A percentile compares a stretch with the other conserved stretches of the same genome.
These are phyloP conservation scores for Aegilops longissima DNA, from an alignment of 176 grass and related monocot genomes.

Conservation along the genomic window DNA sequence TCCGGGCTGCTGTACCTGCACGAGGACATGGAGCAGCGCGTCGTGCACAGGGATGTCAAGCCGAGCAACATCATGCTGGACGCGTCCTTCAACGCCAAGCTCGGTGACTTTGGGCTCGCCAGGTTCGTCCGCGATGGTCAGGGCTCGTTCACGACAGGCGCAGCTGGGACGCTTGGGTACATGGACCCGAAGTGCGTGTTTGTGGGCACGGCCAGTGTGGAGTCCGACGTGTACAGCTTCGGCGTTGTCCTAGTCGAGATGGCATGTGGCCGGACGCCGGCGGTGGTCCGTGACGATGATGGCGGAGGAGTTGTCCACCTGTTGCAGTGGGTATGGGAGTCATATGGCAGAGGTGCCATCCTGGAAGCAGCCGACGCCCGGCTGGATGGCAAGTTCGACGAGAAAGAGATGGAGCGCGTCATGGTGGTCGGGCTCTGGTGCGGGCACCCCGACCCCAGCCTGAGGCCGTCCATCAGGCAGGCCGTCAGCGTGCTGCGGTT, in stretches of 20 bases:
- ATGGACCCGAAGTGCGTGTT: background rate
- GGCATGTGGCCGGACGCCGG: background rate
- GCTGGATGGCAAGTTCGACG: background rate
- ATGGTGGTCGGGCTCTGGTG: slow-evolving; percentile 1
- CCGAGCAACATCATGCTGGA: slow-evolving; percentile 25
- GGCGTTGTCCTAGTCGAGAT: background rate
- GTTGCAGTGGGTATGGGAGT: background rate
- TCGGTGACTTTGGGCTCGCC: slow-evolving; percentile 14
- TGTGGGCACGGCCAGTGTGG: background rate
- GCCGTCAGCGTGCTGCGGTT: background rate
- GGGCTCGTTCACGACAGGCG: background rate
- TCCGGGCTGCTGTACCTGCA: background rate
- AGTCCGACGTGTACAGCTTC: background rate
- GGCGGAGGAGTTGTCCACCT: background rate
- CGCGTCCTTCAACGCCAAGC: background rate
- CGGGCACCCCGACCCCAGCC: background rate
- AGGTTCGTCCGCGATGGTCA: background rate
- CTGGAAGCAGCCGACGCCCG: background rate
- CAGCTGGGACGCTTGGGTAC: background rate
- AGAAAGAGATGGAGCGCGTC: background rate
- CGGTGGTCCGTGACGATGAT: background rate
- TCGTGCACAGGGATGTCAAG: slow-evolving; percentile 9
- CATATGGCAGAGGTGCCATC: background rate
- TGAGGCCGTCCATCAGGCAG: slow-evolving; percentile 3
- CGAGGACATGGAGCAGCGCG: background rate